phyloP scores from a whole-genome alignment of 1,284 basidiomycete genomes.

The Sporisorium reilianum region DNA sequence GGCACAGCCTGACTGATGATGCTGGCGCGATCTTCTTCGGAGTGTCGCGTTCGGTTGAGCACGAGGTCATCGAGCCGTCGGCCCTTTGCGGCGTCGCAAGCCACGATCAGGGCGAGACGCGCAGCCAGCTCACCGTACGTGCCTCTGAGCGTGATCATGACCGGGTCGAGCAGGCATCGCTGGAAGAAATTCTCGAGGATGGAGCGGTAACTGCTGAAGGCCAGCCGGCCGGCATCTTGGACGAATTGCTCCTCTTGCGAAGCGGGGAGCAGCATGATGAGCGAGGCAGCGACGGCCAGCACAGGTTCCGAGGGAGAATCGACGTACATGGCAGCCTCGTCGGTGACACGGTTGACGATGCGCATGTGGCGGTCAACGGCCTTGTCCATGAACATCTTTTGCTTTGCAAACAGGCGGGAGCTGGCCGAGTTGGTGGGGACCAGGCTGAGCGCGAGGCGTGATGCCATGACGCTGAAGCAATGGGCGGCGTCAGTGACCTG shows the following conservation, averaged over 20 bases:
- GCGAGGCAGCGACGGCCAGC: constrained; percentile 22
- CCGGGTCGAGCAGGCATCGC: constrained; percentile 3
- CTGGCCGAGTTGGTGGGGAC: neutral
- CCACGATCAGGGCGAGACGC: constrained; percentile 13
- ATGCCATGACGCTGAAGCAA: constrained; percentile 16
- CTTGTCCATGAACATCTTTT: neutral
- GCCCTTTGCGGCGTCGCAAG: constrained; percentile 26
- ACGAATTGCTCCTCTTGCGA: neutral
- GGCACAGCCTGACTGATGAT: neutral
- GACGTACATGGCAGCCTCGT: constrained; percentile 1
- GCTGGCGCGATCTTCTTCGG: neutral
- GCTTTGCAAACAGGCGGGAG: neutral
- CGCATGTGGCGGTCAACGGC: constrained; percentile 27
- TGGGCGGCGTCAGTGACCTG: neutral
- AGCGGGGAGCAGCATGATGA: constrained; percentile 8
- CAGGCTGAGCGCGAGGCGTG: constrained; percentile 9
- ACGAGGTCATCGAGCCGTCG: neutral
- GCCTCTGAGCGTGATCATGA: constrained; percentile 10
- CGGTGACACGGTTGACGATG: constrained; percentile 1
- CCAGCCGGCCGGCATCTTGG: neutral
- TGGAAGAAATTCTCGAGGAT: constrained; percentile 6
- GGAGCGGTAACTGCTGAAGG: neutral
- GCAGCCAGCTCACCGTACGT: constrained; percentile 13
- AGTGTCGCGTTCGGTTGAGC: neutral
- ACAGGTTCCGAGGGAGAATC: constrained; percentile 18